Conservation (phyloP, 2,329 filamentous ascomycete genomes). For the Penicillium sp. region DNA sequence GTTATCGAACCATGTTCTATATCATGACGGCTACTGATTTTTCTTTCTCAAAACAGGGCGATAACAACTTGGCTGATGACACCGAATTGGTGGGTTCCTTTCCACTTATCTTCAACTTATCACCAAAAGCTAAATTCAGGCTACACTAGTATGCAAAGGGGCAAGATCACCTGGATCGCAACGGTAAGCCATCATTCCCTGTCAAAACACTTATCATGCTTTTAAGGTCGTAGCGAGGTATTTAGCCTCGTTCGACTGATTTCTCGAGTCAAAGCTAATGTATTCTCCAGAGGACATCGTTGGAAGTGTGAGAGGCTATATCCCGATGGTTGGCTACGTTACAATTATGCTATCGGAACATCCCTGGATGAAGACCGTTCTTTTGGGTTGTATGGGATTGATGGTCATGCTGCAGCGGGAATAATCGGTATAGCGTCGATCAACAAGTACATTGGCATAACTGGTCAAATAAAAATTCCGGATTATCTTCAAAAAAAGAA, state of each 20-base stretch:
- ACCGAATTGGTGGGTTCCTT: constrained; percentile 60
- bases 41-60: constrained; percentile 54
- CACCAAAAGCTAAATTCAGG: neutral
- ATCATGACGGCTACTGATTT: neutral
- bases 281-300: neutral
- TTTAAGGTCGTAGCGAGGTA: neutral
- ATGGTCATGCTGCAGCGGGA: constrained; percentile 91
- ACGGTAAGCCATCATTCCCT: constrained; percentile 73
- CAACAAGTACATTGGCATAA: neutral
- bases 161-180: constrained; percentile 80
- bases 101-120: constrained; percentile 52
- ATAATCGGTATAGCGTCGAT: constrained; percentile 44
- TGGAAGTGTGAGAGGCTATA: constrained; percentile 88
- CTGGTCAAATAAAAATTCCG: neutral
- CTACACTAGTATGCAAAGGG: constrained; percentile 57
- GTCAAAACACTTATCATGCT: neutral
- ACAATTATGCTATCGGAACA: constrained; percentile 95
- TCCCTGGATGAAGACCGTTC: constrained; percentile 93
- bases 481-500: neutral
- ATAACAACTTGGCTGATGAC: constrained; percentile 94
- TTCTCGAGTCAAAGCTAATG: neutral
- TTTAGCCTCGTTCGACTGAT: neutral
- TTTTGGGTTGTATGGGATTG: constrained; percentile 92
- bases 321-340: constrained; percentile 94
- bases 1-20: neutral